A percentile compares a stretch with the other conserved stretches of the same genome.
Evolutionary conservation across 139 green algal species (phyloP).

Genomic region (Helicosporidium sp.): DNA sequence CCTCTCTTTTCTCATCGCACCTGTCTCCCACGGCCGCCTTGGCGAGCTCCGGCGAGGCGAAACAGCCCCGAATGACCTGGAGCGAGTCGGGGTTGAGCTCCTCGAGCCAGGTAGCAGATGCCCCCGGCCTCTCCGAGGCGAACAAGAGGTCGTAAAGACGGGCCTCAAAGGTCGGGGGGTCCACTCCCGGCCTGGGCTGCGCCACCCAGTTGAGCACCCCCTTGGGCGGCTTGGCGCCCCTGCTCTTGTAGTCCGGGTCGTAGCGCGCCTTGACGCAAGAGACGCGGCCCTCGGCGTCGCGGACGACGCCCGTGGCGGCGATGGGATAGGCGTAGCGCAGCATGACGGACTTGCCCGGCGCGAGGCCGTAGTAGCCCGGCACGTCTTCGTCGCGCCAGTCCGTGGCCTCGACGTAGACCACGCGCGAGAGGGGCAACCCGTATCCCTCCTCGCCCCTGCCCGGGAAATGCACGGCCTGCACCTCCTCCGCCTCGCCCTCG

Average conservation of each 20-base stretch:
- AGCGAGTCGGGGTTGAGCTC: slow-evolving; percentile 63
- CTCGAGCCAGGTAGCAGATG: slow-evolving; percentile 37
- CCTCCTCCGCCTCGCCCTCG: slow-evolving; percentile 37
- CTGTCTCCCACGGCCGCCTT: slow-evolving; percentile 17
- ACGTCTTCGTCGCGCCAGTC: slow-evolving; percentile 80
- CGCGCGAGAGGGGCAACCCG: slow-evolving; percentile 45
- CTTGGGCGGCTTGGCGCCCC: slow-evolving; percentile 60
- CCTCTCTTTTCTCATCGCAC: too few species aligned
- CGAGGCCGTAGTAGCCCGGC: slow-evolving; percentile 87
- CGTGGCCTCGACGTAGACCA: slow-evolving; percentile 83
- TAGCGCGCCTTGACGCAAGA: slow-evolving; percentile 44
- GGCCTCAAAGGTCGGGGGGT: slow-evolving; percentile 41
- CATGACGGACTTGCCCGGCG: slow-evolving; percentile 80
- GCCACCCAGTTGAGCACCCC: slow-evolving; percentile 90
- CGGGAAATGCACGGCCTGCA: slow-evolving; percentile 46
- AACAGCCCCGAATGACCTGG: slow-evolving; percentile 25
- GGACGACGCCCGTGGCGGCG: slow-evolving; percentile 43
- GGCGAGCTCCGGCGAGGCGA: slow-evolving; percentile 17
- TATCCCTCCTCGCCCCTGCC: slow-evolving; percentile 38
- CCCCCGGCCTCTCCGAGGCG: slow-evolving; percentile 10
- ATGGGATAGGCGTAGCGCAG: slow-evolving; percentile 81
- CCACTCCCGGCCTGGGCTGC: slow-evolving; percentile 41
- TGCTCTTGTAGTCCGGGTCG: slow-evolving; percentile 22
- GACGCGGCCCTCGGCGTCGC: slow-evolving; percentile 27
- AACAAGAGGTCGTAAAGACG: slow-evolving; percentile 84